These are phyloP conservation scores for Coemansia sp. DNA, from an alignment of 192 early-diverging fungal species.

Conservation along the genomic window DNA sequence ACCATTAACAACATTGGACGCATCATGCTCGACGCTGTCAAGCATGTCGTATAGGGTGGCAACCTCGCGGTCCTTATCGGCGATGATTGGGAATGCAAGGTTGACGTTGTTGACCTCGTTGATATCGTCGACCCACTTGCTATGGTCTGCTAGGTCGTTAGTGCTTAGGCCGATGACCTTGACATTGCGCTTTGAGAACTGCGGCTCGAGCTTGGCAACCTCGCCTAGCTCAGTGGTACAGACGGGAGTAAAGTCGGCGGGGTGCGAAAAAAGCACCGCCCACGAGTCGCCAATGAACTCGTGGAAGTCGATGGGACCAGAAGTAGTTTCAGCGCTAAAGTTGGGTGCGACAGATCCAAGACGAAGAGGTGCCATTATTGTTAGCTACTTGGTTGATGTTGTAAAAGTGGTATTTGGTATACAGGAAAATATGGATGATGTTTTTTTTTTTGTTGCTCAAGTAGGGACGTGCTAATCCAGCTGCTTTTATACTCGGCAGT, in stretches of 20 bases:
- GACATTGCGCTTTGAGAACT: slow-evolving; percentile 79
- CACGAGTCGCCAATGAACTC: slow-evolving; percentile 80
- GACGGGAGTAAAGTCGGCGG: slow-evolving; percentile 93
- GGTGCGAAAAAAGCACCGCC: slow-evolving; percentile 98
- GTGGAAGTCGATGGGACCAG: slow-evolving; percentile 91
- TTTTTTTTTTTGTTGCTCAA: no score
- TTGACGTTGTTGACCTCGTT: slow-evolving; percentile 81
- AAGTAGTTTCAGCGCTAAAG: slow-evolving; percentile 84
- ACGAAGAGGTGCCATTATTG: slow-evolving; percentile 54
- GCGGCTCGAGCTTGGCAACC: slow-evolving; percentile 74
- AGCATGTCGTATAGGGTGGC: slow-evolving; percentile 96
- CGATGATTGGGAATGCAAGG: slow-evolving; percentile 91
- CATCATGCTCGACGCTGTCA: slow-evolving; percentile 81
- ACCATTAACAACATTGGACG: slow-evolving; percentile 82
- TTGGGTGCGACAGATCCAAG: slow-evolving; percentile 64
- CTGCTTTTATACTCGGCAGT: no score
- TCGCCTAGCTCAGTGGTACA: slow-evolving; percentile 97
- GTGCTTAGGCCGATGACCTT: slow-evolving; percentile 94
- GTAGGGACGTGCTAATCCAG: no score
- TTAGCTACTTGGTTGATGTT: not conserved
- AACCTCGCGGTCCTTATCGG: slow-evolving; percentile 81
- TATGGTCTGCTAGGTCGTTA: slow-evolving; percentile 79
- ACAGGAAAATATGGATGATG: no score
- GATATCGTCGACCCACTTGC: slow-evolving; percentile 90
- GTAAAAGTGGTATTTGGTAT: no score